phyloP scores from a whole-genome alignment of 768 basidiomycete genomes.

The Boletus rubroflammeus region DNA sequence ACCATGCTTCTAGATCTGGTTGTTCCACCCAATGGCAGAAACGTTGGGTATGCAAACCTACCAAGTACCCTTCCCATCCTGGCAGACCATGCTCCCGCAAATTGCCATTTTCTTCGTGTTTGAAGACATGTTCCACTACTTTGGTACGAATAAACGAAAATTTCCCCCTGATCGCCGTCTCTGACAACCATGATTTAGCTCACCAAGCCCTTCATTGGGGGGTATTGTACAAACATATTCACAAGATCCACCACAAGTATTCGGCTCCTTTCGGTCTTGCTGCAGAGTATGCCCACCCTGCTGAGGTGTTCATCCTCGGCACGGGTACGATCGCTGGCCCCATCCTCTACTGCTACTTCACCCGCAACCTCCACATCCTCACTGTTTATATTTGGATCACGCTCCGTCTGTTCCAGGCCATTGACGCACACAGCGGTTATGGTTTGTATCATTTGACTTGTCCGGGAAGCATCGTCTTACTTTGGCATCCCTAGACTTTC shows the following conservation, averaged over 20 bases:
- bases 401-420: constrained; percentile 91
- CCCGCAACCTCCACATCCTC: constrained; percentile 75
- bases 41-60: constrained; percentile 86
- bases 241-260: constrained; percentile 98
- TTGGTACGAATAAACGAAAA: constrained; percentile 44
- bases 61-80: constrained; percentile 86
- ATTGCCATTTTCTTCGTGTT: constrained; percentile 89
- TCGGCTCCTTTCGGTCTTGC: constrained; percentile 96
- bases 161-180: background rate
- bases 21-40: constrained; percentile 90
- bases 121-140: constrained; percentile 94
- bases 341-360: constrained; percentile 78
- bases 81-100: constrained; percentile 68
- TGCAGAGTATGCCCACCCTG: constrained; percentile 97
- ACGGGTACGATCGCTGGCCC: constrained; percentile 89
- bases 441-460: constrained; percentile 44
- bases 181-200: constrained; percentile 41
- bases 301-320: constrained; percentile 93
- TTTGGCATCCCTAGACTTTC: constrained; percentile 64
- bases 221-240: constrained; percentile 83
- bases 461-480: background rate
- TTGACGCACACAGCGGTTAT: constrained; percentile 96
- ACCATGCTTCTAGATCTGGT: constrained; percentile 60
- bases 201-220: constrained; percentile 89
- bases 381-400: constrained; percentile 94